phyloP scores from a whole-genome alignment of 1,284 basidiomycete species.

The Blastosporella zonata region DNA sequence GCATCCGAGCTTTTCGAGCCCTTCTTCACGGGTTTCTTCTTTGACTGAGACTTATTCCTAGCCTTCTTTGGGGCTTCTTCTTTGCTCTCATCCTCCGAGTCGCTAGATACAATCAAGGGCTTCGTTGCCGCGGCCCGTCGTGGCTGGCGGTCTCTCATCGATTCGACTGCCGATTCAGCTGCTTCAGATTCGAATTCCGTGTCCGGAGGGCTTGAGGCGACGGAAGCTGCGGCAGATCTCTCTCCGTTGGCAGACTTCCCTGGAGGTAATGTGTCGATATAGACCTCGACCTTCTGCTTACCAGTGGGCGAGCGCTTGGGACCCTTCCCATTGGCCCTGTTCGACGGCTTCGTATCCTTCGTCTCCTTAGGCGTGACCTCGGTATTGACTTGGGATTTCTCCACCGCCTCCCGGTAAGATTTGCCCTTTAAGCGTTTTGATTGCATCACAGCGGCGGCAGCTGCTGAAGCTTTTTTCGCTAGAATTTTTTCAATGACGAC shows the following conservation, averaged over 20 bases:
- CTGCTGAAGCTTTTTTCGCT: slow-evolving; percentile 48
- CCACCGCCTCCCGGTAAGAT: slow-evolving; percentile 57
- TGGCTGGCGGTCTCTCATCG: slow-evolving; percentile 20
- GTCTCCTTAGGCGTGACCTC: slow-evolving; percentile 19
- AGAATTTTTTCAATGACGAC: slow-evolving; percentile 12
- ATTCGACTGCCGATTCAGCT: slow-evolving; percentile 1
- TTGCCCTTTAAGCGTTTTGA: slow-evolving; percentile 76
- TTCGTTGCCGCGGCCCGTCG: slow-evolving; percentile 37
- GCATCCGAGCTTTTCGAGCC: slow-evolving; percentile 27
- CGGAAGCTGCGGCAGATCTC: slow-evolving; percentile 20
- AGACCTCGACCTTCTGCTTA: slow-evolving; percentile 46
- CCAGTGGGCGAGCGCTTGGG: slow-evolving; percentile 36
- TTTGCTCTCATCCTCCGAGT: slow-evolving; percentile 39
- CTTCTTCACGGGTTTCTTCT: slow-evolving; percentile 18
- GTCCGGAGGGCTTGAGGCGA: slow-evolving; percentile 17
- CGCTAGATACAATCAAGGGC: slow-evolving; percentile 47
- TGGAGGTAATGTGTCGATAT: slow-evolving; percentile 35
- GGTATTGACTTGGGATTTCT: slow-evolving; percentile 27
- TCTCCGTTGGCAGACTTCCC: slow-evolving; percentile 16
- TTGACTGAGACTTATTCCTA: slow-evolving; percentile 9
- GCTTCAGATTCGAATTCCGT: slow-evolving; percentile 34
- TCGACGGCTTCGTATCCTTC: slow-evolving; percentile 3
- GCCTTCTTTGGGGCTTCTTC: slow-evolving; percentile 17
- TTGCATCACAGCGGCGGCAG: slow-evolving; percentile 40
- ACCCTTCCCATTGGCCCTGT: slow-evolving; percentile 13